Base-by-base conservation (phyloP, 345 rosid species). In the Limnanthes douglasii region DNA sequence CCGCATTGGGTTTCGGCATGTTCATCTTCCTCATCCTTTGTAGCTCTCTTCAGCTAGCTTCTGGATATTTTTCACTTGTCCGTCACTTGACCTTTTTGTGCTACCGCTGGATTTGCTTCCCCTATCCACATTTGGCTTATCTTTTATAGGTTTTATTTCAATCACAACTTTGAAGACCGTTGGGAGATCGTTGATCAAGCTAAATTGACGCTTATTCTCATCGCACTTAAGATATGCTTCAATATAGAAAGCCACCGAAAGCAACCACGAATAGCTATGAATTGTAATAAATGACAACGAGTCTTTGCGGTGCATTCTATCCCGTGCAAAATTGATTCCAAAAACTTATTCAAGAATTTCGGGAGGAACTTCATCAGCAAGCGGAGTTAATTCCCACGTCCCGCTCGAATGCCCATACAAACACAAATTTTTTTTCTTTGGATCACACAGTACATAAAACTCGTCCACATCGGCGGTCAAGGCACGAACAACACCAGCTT, bases 401-500 rank as follows among this genome's bases (percentile, higher is more conserved):
- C 75, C 92, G 31, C 60, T 72, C n/a, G n/a, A n/a, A n/a, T n/a
- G n/a, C n/a, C n/a, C n/a, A n/a, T n/a, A n/a, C n/a, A n/a, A n/a
- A n/a, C 92, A 79, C 60, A 74, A 50, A 51, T 79, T 79, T 52
- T 78, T 85, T 72, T 72, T 79, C 5, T 74, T 85, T 79, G 93
- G 93, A 75, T 75, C 85, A 37, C 93, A 79, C 27, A 62, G 78
- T 39, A 56, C 38, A n/a, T n/a, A n/a, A n/a, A n/a, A n/a, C n/a
- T n/a, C n/a, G n/a, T n/a, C n/a, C n/a, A n/a, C n/a, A n/a, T n/a
- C n/a, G n/a, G n/a, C n/a, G n/a, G n/a, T n/a, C n/a, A n/a, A n/a
- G n/a, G n/a, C n/a, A n/a, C n/a, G n/a, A n/a, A n/a, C n/a, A n/a
- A n/a, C n/a, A n/a, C n/a, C n/a, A n/a, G n/a, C n/a, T n/a, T n/a